phyloP scores from a whole-genome alignment of 495 filamentous ascomycete genomes.

The Gamarada debralockiae region DNA sequence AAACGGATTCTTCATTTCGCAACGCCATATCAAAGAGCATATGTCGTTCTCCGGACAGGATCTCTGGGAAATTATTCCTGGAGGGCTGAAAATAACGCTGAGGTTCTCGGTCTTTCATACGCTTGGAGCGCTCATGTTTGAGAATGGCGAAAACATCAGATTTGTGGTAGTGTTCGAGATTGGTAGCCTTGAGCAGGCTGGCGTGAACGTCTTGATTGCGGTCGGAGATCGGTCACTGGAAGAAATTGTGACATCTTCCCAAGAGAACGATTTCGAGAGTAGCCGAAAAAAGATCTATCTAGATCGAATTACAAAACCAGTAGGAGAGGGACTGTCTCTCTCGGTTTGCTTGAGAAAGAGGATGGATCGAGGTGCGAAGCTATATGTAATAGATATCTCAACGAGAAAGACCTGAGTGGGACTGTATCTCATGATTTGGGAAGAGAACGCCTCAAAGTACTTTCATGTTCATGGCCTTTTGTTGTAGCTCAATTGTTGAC shows the following conservation, averaged over 20 bases:
- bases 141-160: neutral
- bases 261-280: neutral
- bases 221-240: neutral
- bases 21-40: conserved; percentile 3
- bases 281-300: neutral
- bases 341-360: no score
- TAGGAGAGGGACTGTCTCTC: no score
- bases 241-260: conserved; percentile 1
- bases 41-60: neutral
- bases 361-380: no score
- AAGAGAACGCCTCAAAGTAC: no score
- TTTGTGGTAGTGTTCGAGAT: neutral
- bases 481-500: no score
- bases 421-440: no score
- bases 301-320: neutral
- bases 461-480: no score
- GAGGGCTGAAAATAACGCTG: conserved; percentile 2
- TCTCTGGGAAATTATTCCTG: conserved; percentile 1
- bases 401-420: no score
- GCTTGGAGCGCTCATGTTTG: conserved; percentile 3
- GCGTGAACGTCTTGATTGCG: neutral
- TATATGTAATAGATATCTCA: no score
- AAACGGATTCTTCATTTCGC: conserved; percentile 1
- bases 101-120: conserved; percentile 1
- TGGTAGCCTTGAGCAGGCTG: neutral